Percentiles rank a stretch among this genome's conserved stretches.
Evolutionary conservation across 805 yeast genomes (phyloP).

Genomic region (Yamadazyma tumulicola): DNA sequence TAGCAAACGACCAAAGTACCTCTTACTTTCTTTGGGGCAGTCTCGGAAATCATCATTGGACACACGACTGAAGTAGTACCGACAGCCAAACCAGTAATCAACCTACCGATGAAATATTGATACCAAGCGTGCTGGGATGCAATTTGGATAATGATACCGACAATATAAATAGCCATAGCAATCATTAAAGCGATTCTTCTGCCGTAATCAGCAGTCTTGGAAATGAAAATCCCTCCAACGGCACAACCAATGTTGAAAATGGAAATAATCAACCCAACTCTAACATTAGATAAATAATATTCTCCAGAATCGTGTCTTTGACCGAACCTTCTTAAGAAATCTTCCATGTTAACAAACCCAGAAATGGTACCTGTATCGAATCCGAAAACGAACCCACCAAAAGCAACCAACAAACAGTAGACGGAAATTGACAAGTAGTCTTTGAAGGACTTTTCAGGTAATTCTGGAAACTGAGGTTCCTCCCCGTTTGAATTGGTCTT

Average conservation of each 20-base stretch:
- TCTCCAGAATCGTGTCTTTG: slow-evolving; percentile 34
- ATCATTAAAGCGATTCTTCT: slow-evolving; percentile 54
- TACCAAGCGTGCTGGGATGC: slow-evolving; percentile 54
- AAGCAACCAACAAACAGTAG: slow-evolving; percentile 56
- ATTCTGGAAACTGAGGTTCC: slow-evolving; percentile 5
- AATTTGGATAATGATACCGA: slow-evolving; percentile 61
- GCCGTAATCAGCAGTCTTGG: slow-evolving; percentile 60
- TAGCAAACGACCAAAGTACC: slow-evolving; percentile 67
- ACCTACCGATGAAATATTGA: slow-evolving; percentile 63
- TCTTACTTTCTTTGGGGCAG: slow-evolving; percentile 67
- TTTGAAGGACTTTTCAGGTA: slow-evolving; percentile 29
- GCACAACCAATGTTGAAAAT: slow-evolving; percentile 70
- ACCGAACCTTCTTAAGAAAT: slow-evolving; percentile 54
- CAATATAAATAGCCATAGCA: slow-evolving; percentile 52
- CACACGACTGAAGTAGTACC: slow-evolving; percentile 69
- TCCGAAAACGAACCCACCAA: slow-evolving; percentile 75
- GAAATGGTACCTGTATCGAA: slow-evolving; percentile 79
- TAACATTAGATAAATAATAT: slow-evolving; percentile 36
- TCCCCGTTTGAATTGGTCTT: slow-evolving; percentile 3
- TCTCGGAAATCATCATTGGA: slow-evolving; percentile 65
- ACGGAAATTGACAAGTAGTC: slow-evolving; percentile 32
- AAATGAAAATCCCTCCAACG: slow-evolving; percentile 60
- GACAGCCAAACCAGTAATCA: slow-evolving; percentile 70
- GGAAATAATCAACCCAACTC: slow-evolving; percentile 51
- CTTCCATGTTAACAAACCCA: slow-evolving; percentile 62